These are phyloP conservation scores for Tinospora cordifolia DNA, from an alignment of 164 flowering plant genomes.

Conservation along the genomic window DNA sequence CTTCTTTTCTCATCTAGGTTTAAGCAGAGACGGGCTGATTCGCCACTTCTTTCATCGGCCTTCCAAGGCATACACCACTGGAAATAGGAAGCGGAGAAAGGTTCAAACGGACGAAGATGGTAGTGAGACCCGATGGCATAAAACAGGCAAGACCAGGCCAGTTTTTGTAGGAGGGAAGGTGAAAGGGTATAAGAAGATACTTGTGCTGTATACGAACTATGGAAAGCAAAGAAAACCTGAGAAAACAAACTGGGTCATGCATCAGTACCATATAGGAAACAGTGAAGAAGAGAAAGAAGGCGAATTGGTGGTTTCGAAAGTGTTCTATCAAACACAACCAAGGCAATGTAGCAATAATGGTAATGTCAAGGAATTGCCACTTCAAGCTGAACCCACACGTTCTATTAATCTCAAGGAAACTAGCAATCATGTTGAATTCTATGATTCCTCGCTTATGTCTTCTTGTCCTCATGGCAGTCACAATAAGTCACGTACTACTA, in stretches of 20 bases:
- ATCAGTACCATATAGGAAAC: conserved; percentile 79
- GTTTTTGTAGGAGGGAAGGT: conserved; percentile 36
- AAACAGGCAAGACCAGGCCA: conserved; percentile 90
- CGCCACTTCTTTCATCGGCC: conserved; percentile 97
- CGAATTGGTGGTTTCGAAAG: conserved; percentile 80
- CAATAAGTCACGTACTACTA: conserved; percentile 27
- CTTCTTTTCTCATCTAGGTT: conserved; percentile 38
- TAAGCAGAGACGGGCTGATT: conserved; percentile 68
- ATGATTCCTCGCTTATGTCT: conserved; percentile 22
- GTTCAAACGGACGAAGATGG: conserved; percentile 75
- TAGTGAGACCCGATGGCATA: conserved; percentile 94
- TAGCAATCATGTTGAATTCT: conserved; percentile 29
- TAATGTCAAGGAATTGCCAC: conserved; percentile 16
- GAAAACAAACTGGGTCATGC: conserved; percentile 98
- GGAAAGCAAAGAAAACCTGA: conserved; percentile 83
- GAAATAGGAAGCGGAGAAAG: conserved; percentile 80
- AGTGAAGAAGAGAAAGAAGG: conserved; percentile 94
- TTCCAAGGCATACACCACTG: conserved; percentile 91
- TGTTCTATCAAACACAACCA: conserved; percentile 93
- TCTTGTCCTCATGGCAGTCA: conserved; percentile 26
- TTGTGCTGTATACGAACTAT: conserved; percentile 89
- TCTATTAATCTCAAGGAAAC: conserved; percentile 14
- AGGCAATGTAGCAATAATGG: conserved; percentile 52
- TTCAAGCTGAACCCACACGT: conserved; percentile 13
- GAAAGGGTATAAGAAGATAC: conserved; percentile 82